Percentiles rank a stretch among this genome's conserved stretches.
Conservation (phyloP, 1,139 yeast genomes). For the Kurtzmaniella quercitrusa region DNA sequence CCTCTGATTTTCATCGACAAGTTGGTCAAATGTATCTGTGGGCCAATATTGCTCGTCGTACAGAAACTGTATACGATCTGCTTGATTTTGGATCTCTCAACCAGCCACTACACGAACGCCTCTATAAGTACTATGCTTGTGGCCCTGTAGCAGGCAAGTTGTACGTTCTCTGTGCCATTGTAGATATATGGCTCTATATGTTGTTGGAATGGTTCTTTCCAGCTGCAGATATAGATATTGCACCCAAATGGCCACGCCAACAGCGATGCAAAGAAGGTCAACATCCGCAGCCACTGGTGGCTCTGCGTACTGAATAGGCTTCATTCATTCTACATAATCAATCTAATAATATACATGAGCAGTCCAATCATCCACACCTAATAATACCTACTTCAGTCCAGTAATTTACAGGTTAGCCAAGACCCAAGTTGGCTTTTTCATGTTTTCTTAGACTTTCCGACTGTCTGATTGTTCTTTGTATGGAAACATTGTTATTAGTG, state of each 20-base stretch:
- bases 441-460: too few species aligned
- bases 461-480: too few species aligned
- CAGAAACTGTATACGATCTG: conserved; percentile 74
- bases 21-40: conserved; percentile 87
- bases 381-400: too few species aligned
- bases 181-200: conserved; percentile 64
- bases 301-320: neutral
- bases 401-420: too few species aligned
- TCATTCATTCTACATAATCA: too few species aligned
- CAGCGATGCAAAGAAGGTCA: neutral
- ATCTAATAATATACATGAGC: too few species aligned
- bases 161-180: conserved; percentile 72
- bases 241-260: conserved; percentile 69
- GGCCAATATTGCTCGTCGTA: conserved; percentile 82
- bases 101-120: conserved; percentile 44
- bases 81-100: conserved; percentile 41
- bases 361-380: too few species aligned
- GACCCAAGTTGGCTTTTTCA: too few species aligned
- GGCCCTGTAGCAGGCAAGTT: conserved; percentile 85
- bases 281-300: neutral
- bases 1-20: conserved; percentile 72
- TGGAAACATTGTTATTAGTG: too few species aligned
- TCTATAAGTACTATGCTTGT: conserved; percentile 63
- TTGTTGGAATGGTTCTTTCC: conserved; percentile 74
- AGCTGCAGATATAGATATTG: conserved; percentile 59